Base-by-base conservation (phyloP, 768 basidiomycete species). In the Pleurotus tuber-regium region DNA sequence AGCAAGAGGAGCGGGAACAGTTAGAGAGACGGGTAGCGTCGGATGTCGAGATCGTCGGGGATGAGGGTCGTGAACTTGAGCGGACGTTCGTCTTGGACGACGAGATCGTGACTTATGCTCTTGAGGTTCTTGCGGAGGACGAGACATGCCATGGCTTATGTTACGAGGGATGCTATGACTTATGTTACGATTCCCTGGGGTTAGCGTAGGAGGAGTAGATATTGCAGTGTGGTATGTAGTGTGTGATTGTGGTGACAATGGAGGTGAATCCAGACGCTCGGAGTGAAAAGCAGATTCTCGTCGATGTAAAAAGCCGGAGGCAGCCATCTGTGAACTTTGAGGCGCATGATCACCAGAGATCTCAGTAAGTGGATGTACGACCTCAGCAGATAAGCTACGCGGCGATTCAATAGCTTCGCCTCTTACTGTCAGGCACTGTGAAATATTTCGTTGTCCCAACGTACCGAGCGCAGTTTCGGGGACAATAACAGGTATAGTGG, bases 241-340 rank as follows among this genome's bases (percentile, higher is more conserved):
- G 18, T 48, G 28, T 18, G 46, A 48, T 11, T 33, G 28, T 12
- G 36, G 47, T 16, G 38, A 40, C 6, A n/a, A 21, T 26, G 36
- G 35, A 16, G 35, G 14, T 24, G 21, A n/a, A 36, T 29, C 23
- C 6, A 38, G 29, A 21, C 30, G 10, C 23, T 48, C 46, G 31
- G 46, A n/a, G 30, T 49, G 39, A 18, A 29, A 31, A 9, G 53
- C 53, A 3, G 39, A 42, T 26, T 54, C 53, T 42, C 53, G 47
- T 11, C 53, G 47, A 35, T 54, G 53, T 11, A 48, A 25, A n/a
- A n/a, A n/a, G n/a, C n/a, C n/a, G 16, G 38, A 38, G 14, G 42
- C 18, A 33, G 16, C 23, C 5, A 31, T 35, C 28, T 23, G 29
- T 31, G 47, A n/a, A n/a, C n/a, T n/a, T n/a, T n/a, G 47, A 28